Base-by-base conservation (phyloP, 2,329 filamentous ascomycete species). In the Colletotrichum sp. region DNA sequence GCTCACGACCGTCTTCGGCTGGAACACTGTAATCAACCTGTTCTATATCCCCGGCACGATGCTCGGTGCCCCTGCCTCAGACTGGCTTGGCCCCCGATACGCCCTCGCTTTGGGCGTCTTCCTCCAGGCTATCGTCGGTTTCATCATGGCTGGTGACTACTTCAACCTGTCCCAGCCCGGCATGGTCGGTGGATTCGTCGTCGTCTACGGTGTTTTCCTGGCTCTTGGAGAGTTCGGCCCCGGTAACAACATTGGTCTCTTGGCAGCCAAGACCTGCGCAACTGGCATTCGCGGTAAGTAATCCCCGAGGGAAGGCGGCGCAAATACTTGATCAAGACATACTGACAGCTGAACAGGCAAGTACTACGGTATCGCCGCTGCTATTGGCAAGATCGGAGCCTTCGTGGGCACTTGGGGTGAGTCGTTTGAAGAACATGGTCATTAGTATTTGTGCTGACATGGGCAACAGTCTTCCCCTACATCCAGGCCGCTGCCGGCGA, bases 11-110 rank as follows among this genome's bases (percentile, higher is more conserved):
- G 87, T 92, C 13, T 96, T 98, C 77, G 96, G 95, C 55, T 98
- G 95, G 95, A 96, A 95, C 82, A 95, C 94, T 0, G 90, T 98
- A 57, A 92, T 98, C 87, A 98, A 97, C 83, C 87, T 95, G 77
- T 98, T 98, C 84, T 98, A 98, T 84, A 90, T 98, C 65, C 96
- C 95, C 0, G 96, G 96, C 2, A 95, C 95, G 29, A 88, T 96
- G 69, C 84, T 94, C 5, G 96, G 96, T 25, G 94, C 95, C 1
- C 94, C 94, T 72, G 87, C 94, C 8, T 94, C 92, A 30, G 96
- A 98, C 85, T 92, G 90, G 86, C 87, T 98, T 67, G 96, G 96
- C 0, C 95, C 96, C 1, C 93, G 93, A 73, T 92, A 93, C 79
- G 93, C 94, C 2, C 88, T 98, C 0, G 91, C 91, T 3, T 84